These are phyloP conservation scores for Cryphonectria carpinicola DNA, from an alignment of 2,329 filamentous ascomycete genomes.

Conservation along the genomic window DNA sequence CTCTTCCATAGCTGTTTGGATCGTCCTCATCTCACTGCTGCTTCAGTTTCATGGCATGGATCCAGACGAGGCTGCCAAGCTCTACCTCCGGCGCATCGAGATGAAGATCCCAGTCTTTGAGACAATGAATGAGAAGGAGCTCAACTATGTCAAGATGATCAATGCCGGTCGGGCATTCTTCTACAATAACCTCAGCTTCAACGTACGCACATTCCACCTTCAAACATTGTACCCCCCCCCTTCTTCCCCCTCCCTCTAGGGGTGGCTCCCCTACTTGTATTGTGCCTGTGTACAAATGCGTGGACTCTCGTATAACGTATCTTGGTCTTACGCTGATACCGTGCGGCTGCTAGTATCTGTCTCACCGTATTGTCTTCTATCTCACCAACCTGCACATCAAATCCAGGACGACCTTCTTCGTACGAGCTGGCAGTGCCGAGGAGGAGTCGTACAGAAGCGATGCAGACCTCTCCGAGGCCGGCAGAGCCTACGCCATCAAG, in stretches of 20 bases:
- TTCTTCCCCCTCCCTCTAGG: too few relatives aligned
- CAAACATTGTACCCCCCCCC: too few relatives aligned
- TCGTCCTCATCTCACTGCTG: conserved; percentile 26
- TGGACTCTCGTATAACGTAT: not conserved
- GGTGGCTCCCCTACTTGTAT: not conserved
- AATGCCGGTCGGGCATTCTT: conserved; percentile 92
- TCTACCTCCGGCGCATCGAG: conserved; percentile 88
- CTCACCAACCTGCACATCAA: conserved; percentile 98
- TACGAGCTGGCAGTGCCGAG: conserved; percentile 77
- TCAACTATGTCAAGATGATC: conserved; percentile 99
- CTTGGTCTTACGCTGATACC: not conserved
- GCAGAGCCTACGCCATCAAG: conserved; percentile 77
- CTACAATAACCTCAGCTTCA: conserved; percentile 96
- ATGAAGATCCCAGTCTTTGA: conserved; percentile 95
- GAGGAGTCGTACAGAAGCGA: conserved; percentile 91
- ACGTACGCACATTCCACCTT: conserved; percentile 39
- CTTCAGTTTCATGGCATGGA: conserved; percentile 84
- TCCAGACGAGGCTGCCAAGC: conserved; percentile 85
- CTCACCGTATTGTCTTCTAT: conserved; percentile 97
- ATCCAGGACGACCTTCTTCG: conserved; percentile 90
- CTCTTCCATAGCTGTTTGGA: not conserved
- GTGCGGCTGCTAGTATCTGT: conserved; percentile 64
- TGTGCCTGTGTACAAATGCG: not conserved
- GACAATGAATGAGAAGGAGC: conserved; percentile 90
- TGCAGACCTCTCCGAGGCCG: conserved; percentile 79